Percentiles rank a stretch among this genome's conserved stretches.
These are phyloP conservation scores for Pancytospora philotis DNA, from an alignment of 371 early-diverging fungal genomes.

Conservation along the genomic window DNA sequence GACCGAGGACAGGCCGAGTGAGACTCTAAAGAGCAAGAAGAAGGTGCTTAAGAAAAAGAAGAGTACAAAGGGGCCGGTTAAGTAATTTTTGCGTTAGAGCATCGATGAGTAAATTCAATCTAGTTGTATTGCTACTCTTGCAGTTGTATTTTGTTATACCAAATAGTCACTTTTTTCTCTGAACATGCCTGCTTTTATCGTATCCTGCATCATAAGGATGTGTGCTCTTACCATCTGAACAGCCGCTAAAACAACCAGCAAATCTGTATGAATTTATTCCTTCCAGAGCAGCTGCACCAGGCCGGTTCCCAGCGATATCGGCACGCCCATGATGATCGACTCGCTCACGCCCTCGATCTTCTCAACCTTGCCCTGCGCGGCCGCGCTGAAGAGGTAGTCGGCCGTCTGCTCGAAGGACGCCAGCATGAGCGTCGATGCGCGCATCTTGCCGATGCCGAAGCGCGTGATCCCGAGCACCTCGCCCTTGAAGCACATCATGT, in stretches of 20 bases:
- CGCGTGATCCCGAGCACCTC: constrained; percentile 88
- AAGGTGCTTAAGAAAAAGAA: neutral
- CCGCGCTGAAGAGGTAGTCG: constrained; percentile 92
- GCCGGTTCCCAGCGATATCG: constrained; percentile 93
- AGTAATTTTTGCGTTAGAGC: no score
- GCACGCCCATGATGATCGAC: constrained; percentile 91
- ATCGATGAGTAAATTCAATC: no score
- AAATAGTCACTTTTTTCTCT: no score
- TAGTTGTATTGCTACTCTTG: no score
- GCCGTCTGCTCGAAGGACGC: constrained; percentile 98
- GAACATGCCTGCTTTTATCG: no score
- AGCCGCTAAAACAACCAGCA: no score
- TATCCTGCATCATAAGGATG: no score
- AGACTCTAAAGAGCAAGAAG: constrained; percentile 1
- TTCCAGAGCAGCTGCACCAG: constrained; percentile 80
- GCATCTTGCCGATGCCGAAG: constrained; percentile 89
- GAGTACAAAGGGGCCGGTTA: no score
- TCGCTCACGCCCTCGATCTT: constrained; percentile 80
- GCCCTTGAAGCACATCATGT: constrained; percentile 92
- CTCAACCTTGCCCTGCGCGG: constrained; percentile 77
- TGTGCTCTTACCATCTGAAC: no score
- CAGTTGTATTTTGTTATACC: no score
- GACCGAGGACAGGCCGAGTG: neutral
- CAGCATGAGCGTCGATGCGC: constrained; percentile 84
- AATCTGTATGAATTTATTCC: no score